Evolutionary conservation across 2,329 filamentous ascomycete species (phyloP), one percentile per base, ranked within the genome.

Genomic region (Fusarium dlaminii): DNA sequence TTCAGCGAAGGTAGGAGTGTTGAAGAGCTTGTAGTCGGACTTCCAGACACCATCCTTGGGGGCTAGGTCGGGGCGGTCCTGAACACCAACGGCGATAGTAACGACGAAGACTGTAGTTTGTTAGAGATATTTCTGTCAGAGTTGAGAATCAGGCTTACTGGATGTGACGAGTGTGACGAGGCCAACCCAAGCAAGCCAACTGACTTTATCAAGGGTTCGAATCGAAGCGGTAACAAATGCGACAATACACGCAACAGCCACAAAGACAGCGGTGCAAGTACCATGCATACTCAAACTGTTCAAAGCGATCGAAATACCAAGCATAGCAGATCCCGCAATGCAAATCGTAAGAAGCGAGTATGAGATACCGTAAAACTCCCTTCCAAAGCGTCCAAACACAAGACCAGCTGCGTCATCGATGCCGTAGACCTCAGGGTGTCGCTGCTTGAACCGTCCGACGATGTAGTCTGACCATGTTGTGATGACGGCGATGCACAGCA

Each of bases 391-490:
- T 17, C 87, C 87, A 72, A 87, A 86, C 20, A 89, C 81, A 34
- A 88, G 80, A 10, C 73, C 74, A 27, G 86, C 87, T 3, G 85
- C 87, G 70, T 89, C 87, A 61, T 88, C 87, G 66, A 89, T 87
- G 42, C 86, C 83, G 72, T 89, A 89, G 5, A 89, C 85, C 49
- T 86, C 82, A 6, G 83, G 83, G 69, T 89, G 87, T 29, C 80
- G 79, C n/a, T 85, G 74, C 76, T 89, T 89, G 82, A 89, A 89
- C 18, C 79, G 77, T 18, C 86, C 86, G 15, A 87, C 81, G 24
- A 87, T 84, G 68, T 84, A 86, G 63, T 83, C 82, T 10, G 85
- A 86, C 86, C 86, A 87, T 6, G 84, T 86, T 0, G 85, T 87
- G 73, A 87, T 85, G 37, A 55, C 70, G 4, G 81, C 84, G 32